Evolutionary conservation across 768 basidiomycete species (phyloP), one percentile per base, ranked within the genome.

Genomic region (Auriscalpium microsporum): DNA sequence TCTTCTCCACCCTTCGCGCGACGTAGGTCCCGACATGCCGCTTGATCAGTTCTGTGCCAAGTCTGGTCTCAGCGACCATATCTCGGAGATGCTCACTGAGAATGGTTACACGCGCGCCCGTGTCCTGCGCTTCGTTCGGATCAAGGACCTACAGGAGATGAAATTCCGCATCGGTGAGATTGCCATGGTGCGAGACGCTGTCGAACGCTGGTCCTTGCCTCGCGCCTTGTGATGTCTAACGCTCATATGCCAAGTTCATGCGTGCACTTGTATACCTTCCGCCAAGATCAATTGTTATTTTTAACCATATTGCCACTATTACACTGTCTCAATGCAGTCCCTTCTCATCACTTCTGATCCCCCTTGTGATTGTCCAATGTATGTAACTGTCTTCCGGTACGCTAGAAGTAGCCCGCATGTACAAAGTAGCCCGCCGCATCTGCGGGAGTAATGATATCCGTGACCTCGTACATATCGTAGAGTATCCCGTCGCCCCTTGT

Each of bases 391-490:
- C 38, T 40, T 40, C 10, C 34, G 13, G 13, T 34, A 23, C 8
- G 34, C 33, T 28, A 64, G 46, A 67, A 67, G 42, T 71, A 72
- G 4, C 71, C 69, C 11, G 67, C 63, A 59, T 71, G 67, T 47
- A 63, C 59, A 50, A 70, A 68, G 53, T 70, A 72, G 1, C 70
- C 65, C 0, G 50, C 40, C 8, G 65, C 64, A 64, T 72, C 69
- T 1, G 57, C 42, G 5, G 53, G 42, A 35, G 65, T 68, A 16
- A 72, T 61, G 34, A 69, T 55, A 4, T 69, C 60, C 55, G 66
- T 62, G 4, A 62, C 64, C 48, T 64, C 59, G 2, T 51, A 58
- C 62, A 72, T 64, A 23, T 52, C 64, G 59, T 54, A 67, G 28
- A 69, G 50, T 34, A 70, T 62, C 0, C 61, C 62, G 1, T 45